Conservation (phyloP, 192 early-diverging fungal species). For the Hyaloraphidium curvatum region DNA sequence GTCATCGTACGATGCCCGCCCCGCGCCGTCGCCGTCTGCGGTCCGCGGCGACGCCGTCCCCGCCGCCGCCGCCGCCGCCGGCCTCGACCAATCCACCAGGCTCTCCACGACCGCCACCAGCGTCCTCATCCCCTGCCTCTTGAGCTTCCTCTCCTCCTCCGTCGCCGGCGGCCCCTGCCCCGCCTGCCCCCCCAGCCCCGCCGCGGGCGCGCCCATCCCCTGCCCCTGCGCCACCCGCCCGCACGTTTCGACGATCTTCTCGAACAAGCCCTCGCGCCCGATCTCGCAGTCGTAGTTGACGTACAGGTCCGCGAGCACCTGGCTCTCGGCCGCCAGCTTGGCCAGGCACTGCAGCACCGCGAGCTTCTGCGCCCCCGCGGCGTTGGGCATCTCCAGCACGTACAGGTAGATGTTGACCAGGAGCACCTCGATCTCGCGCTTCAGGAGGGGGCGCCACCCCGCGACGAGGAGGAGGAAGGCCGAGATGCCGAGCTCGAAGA, state of each 20-base stretch:
- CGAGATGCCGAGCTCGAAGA: conserved; percentile 34
- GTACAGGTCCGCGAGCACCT: conserved; percentile 35
- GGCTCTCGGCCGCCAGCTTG: not conserved
- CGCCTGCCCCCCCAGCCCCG: conserved; percentile 13
- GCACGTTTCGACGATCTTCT: conserved; percentile 26
- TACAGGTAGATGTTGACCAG: conserved; percentile 33
- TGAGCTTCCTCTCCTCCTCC: conserved; percentile 19
- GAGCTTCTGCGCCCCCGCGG: conserved; percentile 30
- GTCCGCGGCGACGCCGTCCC: no score
- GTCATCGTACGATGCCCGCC: no score
- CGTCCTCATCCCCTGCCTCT: conserved; percentile 17
- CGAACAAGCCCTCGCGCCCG: conserved; percentile 22
- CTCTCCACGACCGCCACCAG: conserved; percentile 27
- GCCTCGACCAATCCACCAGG: conserved; percentile 25
- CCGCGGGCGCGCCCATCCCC: conserved; percentile 1
- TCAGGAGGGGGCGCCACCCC: conserved; percentile 24
- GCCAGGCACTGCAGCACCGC: conserved; percentile 27
- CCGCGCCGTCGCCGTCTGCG: no score
- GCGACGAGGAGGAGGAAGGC: conserved; percentile 34
- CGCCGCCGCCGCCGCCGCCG: not conserved
- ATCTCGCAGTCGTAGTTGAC: conserved; percentile 44
- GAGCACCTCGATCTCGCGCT: conserved; percentile 38
- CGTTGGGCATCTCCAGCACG: conserved; percentile 40
- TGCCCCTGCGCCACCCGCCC: conserved; percentile 22
- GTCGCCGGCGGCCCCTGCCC: not conserved